Percentiles rank a stretch among this genome's conserved stretches.
phyloP scores from a whole-genome alignment of 352 stramenopile species.

The Phytophthora hybrid region DNA sequence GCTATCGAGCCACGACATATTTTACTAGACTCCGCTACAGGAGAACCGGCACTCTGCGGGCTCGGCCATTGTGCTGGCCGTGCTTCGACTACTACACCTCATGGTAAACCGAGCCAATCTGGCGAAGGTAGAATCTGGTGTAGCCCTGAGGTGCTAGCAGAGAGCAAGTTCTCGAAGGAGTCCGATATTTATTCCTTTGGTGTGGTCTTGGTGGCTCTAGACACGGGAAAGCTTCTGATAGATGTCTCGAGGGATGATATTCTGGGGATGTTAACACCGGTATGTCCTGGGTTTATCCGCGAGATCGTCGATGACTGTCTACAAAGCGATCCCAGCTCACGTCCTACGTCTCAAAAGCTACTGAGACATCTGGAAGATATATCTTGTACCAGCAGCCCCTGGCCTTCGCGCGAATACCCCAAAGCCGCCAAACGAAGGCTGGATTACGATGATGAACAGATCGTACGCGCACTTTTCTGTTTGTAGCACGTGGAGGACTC shows the following conservation, averaged over 20 bases:
- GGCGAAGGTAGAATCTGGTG: conserved; percentile 52
- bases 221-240: conserved; percentile 55
- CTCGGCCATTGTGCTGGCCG: conserved; percentile 48
- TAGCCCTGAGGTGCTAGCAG: conserved; percentile 58
- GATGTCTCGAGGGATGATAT: conserved; percentile 38
- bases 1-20: conserved; percentile 68
- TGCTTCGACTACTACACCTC: conserved; percentile 20
- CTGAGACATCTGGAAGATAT: conserved; percentile 30
- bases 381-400: conserved; percentile 21
- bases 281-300: conserved; percentile 51
- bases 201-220: conserved; percentile 61
- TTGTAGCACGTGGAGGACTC: conserved; percentile 6
- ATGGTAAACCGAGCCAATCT: conserved; percentile 34
- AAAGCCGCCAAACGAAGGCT: conserved; percentile 9
- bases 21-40: conserved; percentile 46
- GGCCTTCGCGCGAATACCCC: conserved; percentile 25
- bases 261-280: conserved; percentile 41
- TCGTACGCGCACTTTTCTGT: conserved; percentile 21
- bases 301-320: conserved; percentile 50
- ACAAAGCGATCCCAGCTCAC: conserved; percentile 40
- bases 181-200: conserved; percentile 70
- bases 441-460: conserved; percentile 20
- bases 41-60: conserved; percentile 58
- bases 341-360: conserved; percentile 47
- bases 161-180: conserved; percentile 47